Conservation (phyloP, 352 stramenopile species). For the Pythium rhizo-oryzae region DNA sequence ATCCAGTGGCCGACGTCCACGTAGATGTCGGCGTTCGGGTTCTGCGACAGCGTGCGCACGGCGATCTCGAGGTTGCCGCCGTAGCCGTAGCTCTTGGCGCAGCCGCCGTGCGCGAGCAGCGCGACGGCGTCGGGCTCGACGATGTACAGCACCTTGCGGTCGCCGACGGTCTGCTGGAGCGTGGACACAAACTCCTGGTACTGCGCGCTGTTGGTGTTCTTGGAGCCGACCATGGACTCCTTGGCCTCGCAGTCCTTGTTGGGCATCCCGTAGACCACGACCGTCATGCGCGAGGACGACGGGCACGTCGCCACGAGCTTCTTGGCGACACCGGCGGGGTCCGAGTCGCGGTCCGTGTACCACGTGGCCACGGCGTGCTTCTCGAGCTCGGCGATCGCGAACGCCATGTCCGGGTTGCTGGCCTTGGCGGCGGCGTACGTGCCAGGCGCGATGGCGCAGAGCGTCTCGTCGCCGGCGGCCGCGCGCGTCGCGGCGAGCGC, state of each 20-base stretch:
- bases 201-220: conserved; percentile 38
- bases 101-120: conserved; percentile 51
- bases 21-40: conserved; percentile 65
- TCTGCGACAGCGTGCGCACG: conserved; percentile 43
- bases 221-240: conserved; percentile 40
- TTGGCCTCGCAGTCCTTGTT: conserved; percentile 69
- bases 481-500: conserved; percentile 1
- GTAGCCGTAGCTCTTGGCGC: conserved; percentile 45
- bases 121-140: conserved; percentile 64
- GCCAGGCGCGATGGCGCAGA: conserved; percentile 54
- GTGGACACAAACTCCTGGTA: conserved; percentile 54
- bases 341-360: conserved; percentile 51
- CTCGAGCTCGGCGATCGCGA: conserved; percentile 60
- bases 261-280: conserved; percentile 74
- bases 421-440: conserved; percentile 54
- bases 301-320: conserved; percentile 41
- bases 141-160: conserved; percentile 69
- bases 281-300: conserved; percentile 43
- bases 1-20: conserved; percentile 66
- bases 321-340: conserved; percentile 38
- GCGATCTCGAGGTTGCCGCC: conserved; percentile 50
- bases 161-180: conserved; percentile 43
- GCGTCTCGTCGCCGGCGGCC: conserved; percentile 32
- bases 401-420: conserved; percentile 47
- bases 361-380: conserved; percentile 57